A percentile compares a stretch with the other conserved stretches of the same genome.
These are phyloP conservation scores for Apophysomyces trapeziformis DNA, from an alignment of 371 early-diverging fungal genomes.

Conservation along the genomic window DNA sequence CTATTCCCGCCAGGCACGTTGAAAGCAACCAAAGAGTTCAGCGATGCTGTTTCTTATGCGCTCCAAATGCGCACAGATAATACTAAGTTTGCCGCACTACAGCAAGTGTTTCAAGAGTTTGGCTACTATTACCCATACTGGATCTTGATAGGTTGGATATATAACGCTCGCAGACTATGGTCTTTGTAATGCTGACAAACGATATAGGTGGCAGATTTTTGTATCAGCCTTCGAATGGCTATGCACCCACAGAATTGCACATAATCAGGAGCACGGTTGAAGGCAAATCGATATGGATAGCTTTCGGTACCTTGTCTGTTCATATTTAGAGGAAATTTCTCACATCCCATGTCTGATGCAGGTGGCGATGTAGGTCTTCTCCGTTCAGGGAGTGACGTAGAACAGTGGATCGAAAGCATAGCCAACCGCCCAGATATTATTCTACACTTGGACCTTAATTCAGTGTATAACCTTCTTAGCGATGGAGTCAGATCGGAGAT, in stretches of 20 bases:
- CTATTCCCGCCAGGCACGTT: background rate
- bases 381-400: too few species aligned
- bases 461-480: background rate
- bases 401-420: background rate
- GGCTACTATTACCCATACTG: background rate
- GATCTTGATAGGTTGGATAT: background rate
- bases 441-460: background rate
- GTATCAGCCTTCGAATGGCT: too few species aligned
- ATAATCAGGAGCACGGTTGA: too few species aligned
- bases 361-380: too few species aligned
- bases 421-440: background rate
- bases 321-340: too few species aligned
- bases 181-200: background rate
- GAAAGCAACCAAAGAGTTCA: background rate
- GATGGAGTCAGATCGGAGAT: background rate
- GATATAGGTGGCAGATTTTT: background rate
- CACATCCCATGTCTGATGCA: too few species aligned
- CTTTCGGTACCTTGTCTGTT: too few species aligned
- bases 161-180: background rate
- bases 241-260: too few species aligned
- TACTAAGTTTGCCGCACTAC: background rate
- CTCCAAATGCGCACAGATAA: background rate
- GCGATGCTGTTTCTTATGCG: background rate
- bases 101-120: background rate
- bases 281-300: too few species aligned